These are phyloP conservation scores for Lagenaria siceraria DNA, from an alignment of 306 rosid species.

Conservation along the genomic window DNA sequence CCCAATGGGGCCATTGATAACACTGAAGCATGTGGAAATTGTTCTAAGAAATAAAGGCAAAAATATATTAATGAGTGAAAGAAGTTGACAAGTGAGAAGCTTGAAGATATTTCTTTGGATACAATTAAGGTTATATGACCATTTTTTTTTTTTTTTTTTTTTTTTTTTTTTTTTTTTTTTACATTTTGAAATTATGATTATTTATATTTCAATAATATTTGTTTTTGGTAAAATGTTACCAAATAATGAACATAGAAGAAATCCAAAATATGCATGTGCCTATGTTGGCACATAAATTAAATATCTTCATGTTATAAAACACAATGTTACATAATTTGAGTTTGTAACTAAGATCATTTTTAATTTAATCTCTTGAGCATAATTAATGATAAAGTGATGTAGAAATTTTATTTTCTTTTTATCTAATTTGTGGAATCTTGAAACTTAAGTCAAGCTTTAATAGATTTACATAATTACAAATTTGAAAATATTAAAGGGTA, in stretches of 20 bases:
- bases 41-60: not conserved
- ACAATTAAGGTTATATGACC: not conserved
- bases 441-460: no score
- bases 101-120: not conserved
- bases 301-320: not conserved
- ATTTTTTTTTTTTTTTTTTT: not conserved
- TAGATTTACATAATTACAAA: no score
- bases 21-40: not conserved
- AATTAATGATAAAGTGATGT: no score
- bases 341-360: no score
- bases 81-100: not conserved
- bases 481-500: not conserved
- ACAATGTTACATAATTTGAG: not conserved
- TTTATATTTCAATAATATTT: not conserved
- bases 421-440: no score
- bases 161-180: not conserved
- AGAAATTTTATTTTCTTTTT: no score
- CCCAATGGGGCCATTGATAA: not conserved
- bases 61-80: not conserved
- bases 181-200: not conserved
- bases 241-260: not conserved
- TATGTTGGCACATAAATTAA: not conserved
- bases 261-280: not conserved
- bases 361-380: no score
- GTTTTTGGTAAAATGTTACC: not conserved